phyloP scores from a whole-genome alignment of 1,284 basidiomycete genomes.

The Trichosporon inkin region DNA sequence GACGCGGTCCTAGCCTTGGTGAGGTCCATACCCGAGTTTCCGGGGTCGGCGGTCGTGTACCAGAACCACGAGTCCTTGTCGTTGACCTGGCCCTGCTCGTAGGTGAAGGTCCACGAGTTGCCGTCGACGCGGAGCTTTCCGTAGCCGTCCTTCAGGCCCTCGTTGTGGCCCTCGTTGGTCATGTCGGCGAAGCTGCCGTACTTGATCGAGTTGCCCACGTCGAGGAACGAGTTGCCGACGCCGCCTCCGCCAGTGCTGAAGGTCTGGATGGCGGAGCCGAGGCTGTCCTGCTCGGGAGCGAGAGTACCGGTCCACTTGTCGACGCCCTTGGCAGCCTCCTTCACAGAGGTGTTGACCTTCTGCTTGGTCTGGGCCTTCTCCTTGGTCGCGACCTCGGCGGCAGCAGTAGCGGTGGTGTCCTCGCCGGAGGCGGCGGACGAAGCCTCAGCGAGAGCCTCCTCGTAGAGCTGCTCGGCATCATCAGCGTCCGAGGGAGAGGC shows the following conservation, averaged over 20 bases:
- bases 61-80: slow-evolving; percentile 16
- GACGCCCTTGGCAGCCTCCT: slow-evolving; percentile 3
- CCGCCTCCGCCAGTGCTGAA: slow-evolving; percentile 12
- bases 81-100: slow-evolving; percentile 12
- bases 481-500: neutral
- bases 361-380: neutral
- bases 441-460: neutral
- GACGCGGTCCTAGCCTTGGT: slow-evolving; percentile 7
- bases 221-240: slow-evolving; percentile 3
- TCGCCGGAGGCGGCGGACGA: neutral
- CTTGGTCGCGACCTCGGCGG: neutral
- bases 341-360: slow-evolving; percentile 7
- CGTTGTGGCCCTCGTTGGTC: slow-evolving; percentile 14
- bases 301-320: slow-evolving; percentile 11
- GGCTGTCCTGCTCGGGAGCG: slow-evolving; percentile 7
- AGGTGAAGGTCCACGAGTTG: slow-evolving; percentile 9
- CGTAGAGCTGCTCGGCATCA: neutral
- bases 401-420: neutral
- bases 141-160: slow-evolving; percentile 9
- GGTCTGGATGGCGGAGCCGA: neutral
- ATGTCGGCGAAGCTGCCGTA: slow-evolving; percentile 8
- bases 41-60: slow-evolving; percentile 13
- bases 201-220: neutral
- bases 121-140: slow-evolving; percentile 3
- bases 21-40: slow-evolving; percentile 12